Percentiles rank a stretch among this genome's conserved stretches.
Conservation (phyloP, 2,329 filamentous ascomycete species). For the Ophiocordyceps camponoti-floridani region DNA sequence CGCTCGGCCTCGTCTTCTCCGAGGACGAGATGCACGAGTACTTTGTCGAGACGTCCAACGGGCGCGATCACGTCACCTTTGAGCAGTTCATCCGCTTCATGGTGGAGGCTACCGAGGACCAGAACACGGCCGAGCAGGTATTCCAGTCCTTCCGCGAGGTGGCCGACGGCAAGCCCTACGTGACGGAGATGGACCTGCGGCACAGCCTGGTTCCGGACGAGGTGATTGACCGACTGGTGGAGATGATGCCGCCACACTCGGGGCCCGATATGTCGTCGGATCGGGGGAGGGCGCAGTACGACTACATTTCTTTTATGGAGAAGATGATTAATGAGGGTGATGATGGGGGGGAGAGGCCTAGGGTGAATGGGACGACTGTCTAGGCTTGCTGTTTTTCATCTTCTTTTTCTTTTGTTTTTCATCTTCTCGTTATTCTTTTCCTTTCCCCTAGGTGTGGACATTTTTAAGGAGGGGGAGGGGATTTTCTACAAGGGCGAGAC, state of each 20-base stretch:
- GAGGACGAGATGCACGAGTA: constrained; percentile 97
- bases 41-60: constrained; percentile 73
- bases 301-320: constrained; percentile 97
- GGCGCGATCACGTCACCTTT: constrained; percentile 69
- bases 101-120: constrained; percentile 97
- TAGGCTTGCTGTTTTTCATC: not conserved
- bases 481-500: no score
- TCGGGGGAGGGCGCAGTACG: constrained; percentile 69
- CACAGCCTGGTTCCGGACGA: constrained; percentile 94
- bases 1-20: constrained; percentile 84
- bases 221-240: constrained; percentile 80
- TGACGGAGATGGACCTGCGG: constrained; percentile 90
- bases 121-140: constrained; percentile 96
- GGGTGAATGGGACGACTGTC: not conserved
- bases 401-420: not conserved
- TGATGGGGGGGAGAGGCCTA: constrained; percentile 9
- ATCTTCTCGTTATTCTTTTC: not conserved
- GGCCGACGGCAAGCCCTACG: constrained; percentile 95
- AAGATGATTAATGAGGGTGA: constrained; percentile 41
- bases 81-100: constrained; percentile 99
- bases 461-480: no score
- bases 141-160: constrained; percentile 97
- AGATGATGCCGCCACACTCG: constrained; percentile 68
- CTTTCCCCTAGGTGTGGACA: not conserved
- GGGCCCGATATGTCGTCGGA: constrained; percentile 80